Percentiles rank a stretch among this genome's conserved stretches.
phyloP scores from a whole-genome alignment of 2,329 filamentous ascomycete genomes.

The Monosporascus ibericus region DNA sequence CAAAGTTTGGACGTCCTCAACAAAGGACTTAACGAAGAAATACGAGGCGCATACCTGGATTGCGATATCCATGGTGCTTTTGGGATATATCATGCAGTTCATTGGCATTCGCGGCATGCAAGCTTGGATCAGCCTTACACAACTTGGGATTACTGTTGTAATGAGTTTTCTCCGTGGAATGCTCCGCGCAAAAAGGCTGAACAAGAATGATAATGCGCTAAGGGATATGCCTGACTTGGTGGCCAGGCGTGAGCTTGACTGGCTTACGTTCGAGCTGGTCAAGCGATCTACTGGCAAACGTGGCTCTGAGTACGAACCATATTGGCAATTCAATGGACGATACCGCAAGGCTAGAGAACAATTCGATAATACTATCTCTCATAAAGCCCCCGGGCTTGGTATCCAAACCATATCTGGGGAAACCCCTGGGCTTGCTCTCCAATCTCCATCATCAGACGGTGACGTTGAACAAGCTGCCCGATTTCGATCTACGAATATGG shows the following conservation, averaged over 20 bases:
- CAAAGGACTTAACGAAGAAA: slow-evolving; percentile 1
- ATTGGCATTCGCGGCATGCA: slow-evolving; percentile 16
- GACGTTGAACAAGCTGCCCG: background rate
- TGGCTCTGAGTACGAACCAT: background rate
- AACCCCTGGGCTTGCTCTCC: too few relatives aligned
- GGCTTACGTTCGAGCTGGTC: slow-evolving; percentile 13
- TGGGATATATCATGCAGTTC: slow-evolving; percentile 15
- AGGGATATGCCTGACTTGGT: slow-evolving; percentile 8
- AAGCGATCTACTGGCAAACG: background rate
- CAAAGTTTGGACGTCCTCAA: slow-evolving; percentile 6
- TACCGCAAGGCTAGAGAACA: background rate
- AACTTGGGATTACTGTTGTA: slow-evolving; percentile 10
- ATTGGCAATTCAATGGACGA: background rate
- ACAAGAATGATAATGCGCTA: slow-evolving; percentile 8
- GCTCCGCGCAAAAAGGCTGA: slow-evolving; percentile 12
- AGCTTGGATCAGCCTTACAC: slow-evolving; percentile 13
- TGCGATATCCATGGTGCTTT: background rate
- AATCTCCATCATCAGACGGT: background rate
- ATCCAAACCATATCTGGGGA: too few relatives aligned
- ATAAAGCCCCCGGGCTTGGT: background rate
- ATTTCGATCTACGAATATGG: background rate
- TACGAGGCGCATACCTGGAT: slow-evolving; percentile 3
- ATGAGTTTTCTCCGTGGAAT: slow-evolving; percentile 13
- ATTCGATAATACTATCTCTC: background rate
- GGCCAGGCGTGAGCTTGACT: slow-evolving; percentile 16